Conservation (phyloP, 768 basidiomycete genomes). For the Antrodiella citrinella region DNA sequence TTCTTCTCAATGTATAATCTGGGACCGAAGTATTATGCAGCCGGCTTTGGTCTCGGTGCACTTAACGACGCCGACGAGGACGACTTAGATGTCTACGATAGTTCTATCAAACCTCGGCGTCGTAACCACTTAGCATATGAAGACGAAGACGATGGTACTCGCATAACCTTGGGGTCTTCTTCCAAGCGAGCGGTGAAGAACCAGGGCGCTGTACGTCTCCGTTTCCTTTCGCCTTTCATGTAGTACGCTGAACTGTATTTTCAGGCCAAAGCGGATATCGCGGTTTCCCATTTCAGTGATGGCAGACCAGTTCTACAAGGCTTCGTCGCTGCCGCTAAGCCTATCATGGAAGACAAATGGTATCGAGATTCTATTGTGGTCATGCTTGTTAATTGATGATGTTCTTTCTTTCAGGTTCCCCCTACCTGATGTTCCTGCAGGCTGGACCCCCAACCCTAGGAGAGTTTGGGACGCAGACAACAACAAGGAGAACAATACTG, state of each 20-base stretch:
- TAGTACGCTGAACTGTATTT: too few relatives aligned
- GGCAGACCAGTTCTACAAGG: conserved; percentile 68
- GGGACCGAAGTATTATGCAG: conserved; percentile 24
- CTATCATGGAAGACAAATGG: conserved; percentile 67
- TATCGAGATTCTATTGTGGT: conserved; percentile 19
- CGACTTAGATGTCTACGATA: conserved; percentile 79
- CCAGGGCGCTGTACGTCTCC: too few relatives aligned
- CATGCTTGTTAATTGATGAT: conserved; percentile 14
- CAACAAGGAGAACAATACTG: conserved; percentile 24
- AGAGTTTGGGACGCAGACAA: conserved; percentile 57
- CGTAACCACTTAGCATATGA: conserved; percentile 60
- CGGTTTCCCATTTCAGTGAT: conserved; percentile 74
- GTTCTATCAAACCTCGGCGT: conserved; percentile 21
- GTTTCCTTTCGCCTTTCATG: too few relatives aligned
- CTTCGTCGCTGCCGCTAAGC: conserved; percentile 61
- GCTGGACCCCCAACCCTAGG: conserved; percentile 80
- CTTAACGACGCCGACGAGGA: conserved; percentile 94
- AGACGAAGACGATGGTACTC: conserved; percentile 54
- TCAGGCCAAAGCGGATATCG: too few relatives aligned
- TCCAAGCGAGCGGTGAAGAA: too few relatives aligned
- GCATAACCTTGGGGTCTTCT: conserved; percentile 33
- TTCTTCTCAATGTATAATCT: neutral
- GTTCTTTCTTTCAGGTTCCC: conserved; percentile 56
- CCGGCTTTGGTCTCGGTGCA: conserved; percentile 84
- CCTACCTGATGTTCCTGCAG: conserved; percentile 70